These are phyloP conservation scores for Magnolia changhungtana DNA, from an alignment of 164 flowering plant genomes.

Conservation along the genomic window DNA sequence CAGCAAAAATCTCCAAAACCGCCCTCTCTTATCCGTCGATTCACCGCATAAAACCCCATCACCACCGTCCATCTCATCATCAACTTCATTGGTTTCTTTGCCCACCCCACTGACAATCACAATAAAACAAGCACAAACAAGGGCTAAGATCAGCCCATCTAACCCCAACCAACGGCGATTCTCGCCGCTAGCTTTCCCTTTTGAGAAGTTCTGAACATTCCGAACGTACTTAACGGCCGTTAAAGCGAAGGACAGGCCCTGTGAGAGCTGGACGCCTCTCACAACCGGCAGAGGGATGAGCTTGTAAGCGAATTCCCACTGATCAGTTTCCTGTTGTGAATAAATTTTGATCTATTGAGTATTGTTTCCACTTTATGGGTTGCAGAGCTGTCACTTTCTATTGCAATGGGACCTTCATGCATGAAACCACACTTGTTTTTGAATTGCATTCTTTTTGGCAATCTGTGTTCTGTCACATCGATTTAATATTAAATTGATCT, in stretches of 20 bases:
- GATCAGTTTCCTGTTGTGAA: no score
- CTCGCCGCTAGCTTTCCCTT: conserved; percentile 45
- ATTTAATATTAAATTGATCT: no score
- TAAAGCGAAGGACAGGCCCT: conserved; percentile 80
- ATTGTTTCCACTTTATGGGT: no score
- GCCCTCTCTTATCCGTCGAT: conserved; percentile 10
- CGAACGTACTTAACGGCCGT: conserved; percentile 68
- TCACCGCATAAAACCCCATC: neutral
- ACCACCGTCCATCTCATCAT: neutral
- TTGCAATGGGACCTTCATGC: no score
- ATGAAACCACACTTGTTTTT: no score
- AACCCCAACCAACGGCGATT: conserved; percentile 68
- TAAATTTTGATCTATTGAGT: no score
- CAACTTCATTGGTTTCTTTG: conserved; percentile 27
- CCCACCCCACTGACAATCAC: conserved; percentile 65
- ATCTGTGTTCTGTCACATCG: no score
- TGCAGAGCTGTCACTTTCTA: no score
- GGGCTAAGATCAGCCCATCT: conserved; percentile 73
- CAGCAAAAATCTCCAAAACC: conserved; percentile 30
- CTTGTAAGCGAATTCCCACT: conserved; percentile 36
- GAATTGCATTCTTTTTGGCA: no score
- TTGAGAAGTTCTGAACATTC: conserved; percentile 53
- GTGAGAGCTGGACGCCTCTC: conserved; percentile 87
- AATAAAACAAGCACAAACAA: conserved; percentile 61
- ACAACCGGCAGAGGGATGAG: conserved; percentile 76